phyloP scores from a whole-genome alignment of 345 rosid species.

The Acer negundo region DNA sequence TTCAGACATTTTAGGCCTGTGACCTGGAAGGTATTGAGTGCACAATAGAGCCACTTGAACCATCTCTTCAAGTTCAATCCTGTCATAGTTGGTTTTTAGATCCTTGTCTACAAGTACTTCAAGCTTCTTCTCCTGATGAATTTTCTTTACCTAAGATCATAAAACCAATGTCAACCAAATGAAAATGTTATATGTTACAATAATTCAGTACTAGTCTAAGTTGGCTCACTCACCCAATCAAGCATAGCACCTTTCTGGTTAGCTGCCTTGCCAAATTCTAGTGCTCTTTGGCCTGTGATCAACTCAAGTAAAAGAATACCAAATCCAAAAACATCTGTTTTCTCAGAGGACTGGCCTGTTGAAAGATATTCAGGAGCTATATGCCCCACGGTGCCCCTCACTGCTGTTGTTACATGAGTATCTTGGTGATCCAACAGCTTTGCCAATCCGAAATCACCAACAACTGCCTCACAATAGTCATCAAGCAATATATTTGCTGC shows the following conservation, averaged over 20 bases:
- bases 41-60: slow-evolving; percentile 87
- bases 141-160: slow-evolving; percentile 64
- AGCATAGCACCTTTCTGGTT: slow-evolving; percentile 97
- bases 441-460: slow-evolving; percentile 95
- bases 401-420: slow-evolving; percentile 96
- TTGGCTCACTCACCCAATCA: slow-evolving; percentile 82
- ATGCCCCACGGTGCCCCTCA: slow-evolving; percentile 96
- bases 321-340: slow-evolving; percentile 95
- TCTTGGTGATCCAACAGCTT: slow-evolving; percentile 95
- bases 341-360: slow-evolving; percentile 96
- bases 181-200: background rate
- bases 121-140: slow-evolving; percentile 91
- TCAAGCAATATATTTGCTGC: slow-evolving; percentile 96
- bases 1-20: slow-evolving; percentile 95
- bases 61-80: slow-evolving; percentile 92
- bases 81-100: slow-evolving; percentile 71
- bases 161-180: slow-evolving; percentile 1
- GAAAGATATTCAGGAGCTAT: slow-evolving; percentile 98
- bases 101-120: slow-evolving; percentile 89
- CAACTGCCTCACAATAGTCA: slow-evolving; percentile 91
- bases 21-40: slow-evolving; percentile 88
- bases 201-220: background rate
- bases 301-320: slow-evolving; percentile 94
- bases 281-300: slow-evolving; percentile 91
- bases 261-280: slow-evolving; percentile 90